Evolutionary conservation across 305 asterid genomes (phyloP).

Genomic region (Fraxinus albicans): DNA sequence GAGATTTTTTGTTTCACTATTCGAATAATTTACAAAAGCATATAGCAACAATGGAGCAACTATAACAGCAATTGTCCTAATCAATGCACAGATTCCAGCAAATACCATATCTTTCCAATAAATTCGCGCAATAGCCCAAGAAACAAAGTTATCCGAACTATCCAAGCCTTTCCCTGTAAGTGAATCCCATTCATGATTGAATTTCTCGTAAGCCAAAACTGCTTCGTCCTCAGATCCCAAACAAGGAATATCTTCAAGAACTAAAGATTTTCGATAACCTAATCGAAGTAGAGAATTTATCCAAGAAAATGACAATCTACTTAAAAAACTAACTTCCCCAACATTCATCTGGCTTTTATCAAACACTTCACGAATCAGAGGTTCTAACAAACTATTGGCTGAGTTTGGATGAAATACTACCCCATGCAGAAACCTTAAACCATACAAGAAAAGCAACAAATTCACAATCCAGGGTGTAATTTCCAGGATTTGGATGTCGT

Average conservation of each 20-base stretch:
- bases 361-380: conserved; percentile 35
- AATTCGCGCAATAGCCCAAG: conserved; percentile 38
- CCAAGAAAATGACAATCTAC: conserved; percentile 62
- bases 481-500: conserved; percentile 32
- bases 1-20: conserved; percentile 26
- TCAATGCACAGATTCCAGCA: conserved; percentile 39
- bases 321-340: conserved; percentile 32
- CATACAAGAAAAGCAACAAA: conserved; percentile 49
- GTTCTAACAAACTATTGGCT: conserved; percentile 29
- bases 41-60: conserved; percentile 56
- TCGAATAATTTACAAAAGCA: conserved; percentile 55
- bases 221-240: conserved; percentile 60
- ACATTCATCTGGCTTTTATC: conserved; percentile 13
- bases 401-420: conserved; percentile 19
- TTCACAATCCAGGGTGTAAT: conserved; percentile 47
- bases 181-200: conserved; percentile 41
- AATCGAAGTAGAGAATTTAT: conserved; percentile 48
- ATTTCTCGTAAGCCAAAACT: conserved; percentile 36
- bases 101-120: conserved; percentile 51
- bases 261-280: conserved; percentile 51
- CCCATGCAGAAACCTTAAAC: conserved; percentile 29
- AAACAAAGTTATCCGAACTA: conserved; percentile 23
- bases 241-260: conserved; percentile 57
- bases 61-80: conserved; percentile 48
- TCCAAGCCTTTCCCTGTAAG: conserved; percentile 27